Evolutionary conservation across 306 rosid species (phyloP).

Genomic region (Heteromeles arbutifolia): DNA sequence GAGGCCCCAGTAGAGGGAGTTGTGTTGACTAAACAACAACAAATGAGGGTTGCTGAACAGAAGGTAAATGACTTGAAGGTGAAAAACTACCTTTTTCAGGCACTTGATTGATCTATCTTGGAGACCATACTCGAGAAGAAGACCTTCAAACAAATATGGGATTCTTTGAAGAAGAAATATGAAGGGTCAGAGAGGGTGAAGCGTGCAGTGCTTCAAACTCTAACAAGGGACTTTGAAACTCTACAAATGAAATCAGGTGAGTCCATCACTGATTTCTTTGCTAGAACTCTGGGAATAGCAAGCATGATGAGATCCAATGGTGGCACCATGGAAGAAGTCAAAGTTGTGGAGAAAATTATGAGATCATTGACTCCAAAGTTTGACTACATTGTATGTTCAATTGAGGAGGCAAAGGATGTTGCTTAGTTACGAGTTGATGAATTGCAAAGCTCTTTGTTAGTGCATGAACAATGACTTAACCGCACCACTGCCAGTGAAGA

Average conservation of each 20-base stretch:
- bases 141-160: not conserved
- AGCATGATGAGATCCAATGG: not conserved
- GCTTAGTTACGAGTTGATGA: not conserved
- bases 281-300: not conserved
- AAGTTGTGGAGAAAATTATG: not conserved
- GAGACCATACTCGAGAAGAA: not conserved
- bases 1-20: no score
- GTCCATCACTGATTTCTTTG: not conserved
- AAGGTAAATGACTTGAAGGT: not conserved
- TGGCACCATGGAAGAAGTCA: not conserved
- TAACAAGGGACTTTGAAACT: not conserved
- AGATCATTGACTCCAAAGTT: not conserved
- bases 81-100: not conserved
- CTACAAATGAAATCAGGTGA: constrained; percentile 4
- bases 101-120: not conserved
- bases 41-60: no score
- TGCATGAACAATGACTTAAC: not conserved
- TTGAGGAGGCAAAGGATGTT: not conserved
- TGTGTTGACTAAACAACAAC: no score
- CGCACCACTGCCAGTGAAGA: not conserved
- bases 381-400: not conserved
- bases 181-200: not conserved
- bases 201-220: not conserved
- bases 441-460: not conserved
- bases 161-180: not conserved